These are phyloP conservation scores for Elsinoe necatrix DNA, from an alignment of 2,329 filamentous ascomycete genomes.

Conservation along the genomic window DNA sequence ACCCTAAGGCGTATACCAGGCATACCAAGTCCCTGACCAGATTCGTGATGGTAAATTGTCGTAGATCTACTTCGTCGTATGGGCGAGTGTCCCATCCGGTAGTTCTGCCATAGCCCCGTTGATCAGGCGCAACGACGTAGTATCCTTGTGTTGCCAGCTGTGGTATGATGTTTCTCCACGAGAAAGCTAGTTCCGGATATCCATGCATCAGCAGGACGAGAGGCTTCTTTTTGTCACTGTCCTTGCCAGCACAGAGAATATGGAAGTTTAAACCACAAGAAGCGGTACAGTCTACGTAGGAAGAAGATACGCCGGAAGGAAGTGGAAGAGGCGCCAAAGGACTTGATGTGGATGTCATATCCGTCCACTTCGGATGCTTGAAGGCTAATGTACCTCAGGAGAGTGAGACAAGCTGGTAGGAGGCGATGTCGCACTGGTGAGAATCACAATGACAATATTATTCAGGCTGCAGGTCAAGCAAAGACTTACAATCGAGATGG, in stretches of 20 bases:
- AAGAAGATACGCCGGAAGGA: conserved; percentile 46
- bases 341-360: neutral
- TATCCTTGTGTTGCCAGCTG: conserved; percentile 52
- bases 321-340: conserved; percentile 41
- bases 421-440: too few relatives aligned
- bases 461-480: too few relatives aligned
- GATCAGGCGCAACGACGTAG: conserved; percentile 59
- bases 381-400: too few relatives aligned
- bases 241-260: conserved; percentile 47
- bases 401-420: too few relatives aligned
- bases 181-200: conserved; percentile 61
- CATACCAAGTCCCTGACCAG: conserved; percentile 55
- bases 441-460: too few relatives aligned
- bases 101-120: conserved; percentile 60
- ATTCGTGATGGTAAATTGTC: conserved; percentile 49
- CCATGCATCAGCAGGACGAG: conserved; percentile 57
- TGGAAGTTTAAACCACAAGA: conserved; percentile 53
- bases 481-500: too few relatives aligned
- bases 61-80: conserved; percentile 47
- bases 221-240: conserved; percentile 36
- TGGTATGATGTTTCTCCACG: conserved; percentile 57
- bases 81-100: conserved; percentile 48
- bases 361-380: too few relatives aligned
- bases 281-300: conserved; percentile 47
- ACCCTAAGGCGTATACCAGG: conserved; percentile 53